Base-by-base conservation (phyloP, 2,329 filamentous ascomycete genomes). In the Phaeosphaeria sp. region DNA sequence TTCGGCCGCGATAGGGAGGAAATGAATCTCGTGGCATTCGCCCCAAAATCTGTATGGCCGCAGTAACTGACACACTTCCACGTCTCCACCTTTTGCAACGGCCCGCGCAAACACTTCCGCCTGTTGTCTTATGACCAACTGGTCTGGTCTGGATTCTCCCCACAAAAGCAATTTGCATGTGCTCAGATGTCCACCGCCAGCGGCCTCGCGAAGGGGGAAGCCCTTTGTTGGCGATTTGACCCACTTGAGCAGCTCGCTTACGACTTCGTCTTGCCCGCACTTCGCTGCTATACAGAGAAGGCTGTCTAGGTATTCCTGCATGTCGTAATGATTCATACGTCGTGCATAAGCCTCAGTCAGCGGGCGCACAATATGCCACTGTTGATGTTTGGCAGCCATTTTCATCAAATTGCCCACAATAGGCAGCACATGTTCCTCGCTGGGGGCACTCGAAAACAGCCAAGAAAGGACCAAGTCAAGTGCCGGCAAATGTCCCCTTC, bases 1-100 rank as follows among this genome's bases (percentile, higher is more conserved):
- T n/a, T 58, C 56, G 6, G 56, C 56, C 13, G 56, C 56, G 13
- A 55, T 23, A 1, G 56, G 56, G 0, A 58, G 44, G 25, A 58
- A 55, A 6, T 41, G 43, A 23, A 51, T 43, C 39, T 27, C 22
- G 15, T 42, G 49, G 10, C 23, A n/a, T 5, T 47, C n/a, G 46
- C 23, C 15, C 46, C 46, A 47, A 18, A 47, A 27, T 6, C 39
- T 20, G 18, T 46, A 30, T 5, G 25, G 23, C 15, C 22, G 33
- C 18, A 54, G 41, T 30, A 54, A 30, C 4, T 54, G 2, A 21
- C 42, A 51, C 6, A 58, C 25, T 3, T 25, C 25, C 22, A 47
- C 23, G 17, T 30, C 18, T 47, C 46, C 23, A 21, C 22, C 22
- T 47, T 17, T 43, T 44, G 18, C 48, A 11, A 58, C 55, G 42